phyloP scores from a whole-genome alignment of 495 filamentous ascomycete genomes.

The Hypomontagnella monticulosa region DNA sequence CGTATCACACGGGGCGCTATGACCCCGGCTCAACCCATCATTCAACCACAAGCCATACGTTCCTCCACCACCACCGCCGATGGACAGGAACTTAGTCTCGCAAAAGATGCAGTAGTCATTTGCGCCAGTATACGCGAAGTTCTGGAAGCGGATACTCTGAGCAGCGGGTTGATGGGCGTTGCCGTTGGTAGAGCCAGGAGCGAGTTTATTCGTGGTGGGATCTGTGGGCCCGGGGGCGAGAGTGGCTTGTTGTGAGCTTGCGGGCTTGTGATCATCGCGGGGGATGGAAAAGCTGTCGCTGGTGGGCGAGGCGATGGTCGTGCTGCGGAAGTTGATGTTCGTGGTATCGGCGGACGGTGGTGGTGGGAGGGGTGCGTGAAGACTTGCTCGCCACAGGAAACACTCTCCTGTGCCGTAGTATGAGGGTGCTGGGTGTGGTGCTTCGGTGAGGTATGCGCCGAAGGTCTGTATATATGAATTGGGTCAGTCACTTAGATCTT shows the following conservation, averaged over 20 bases:
- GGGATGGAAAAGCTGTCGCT: conserved; percentile 9
- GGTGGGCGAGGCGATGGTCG: conserved; percentile 62
- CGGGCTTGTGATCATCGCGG: conserved; percentile 43
- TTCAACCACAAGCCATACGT: conserved; percentile 95
- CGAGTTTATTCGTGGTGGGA: conserved; percentile 15
- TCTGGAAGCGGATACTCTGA: conserved; percentile 85
- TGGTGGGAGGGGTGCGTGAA: conserved; percentile 70
- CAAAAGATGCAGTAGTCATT: conserved; percentile 97
- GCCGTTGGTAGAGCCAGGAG: conserved; percentile 15
- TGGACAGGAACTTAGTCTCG: conserved; percentile 81
- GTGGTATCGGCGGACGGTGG: conserved; percentile 80
- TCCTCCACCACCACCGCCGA: conserved; percentile 87
- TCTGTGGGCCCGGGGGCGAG: conserved; percentile 39
- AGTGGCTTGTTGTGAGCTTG: conserved; percentile 40
- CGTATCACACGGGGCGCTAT: conserved; percentile 82
- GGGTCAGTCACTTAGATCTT: conserved; percentile 2
- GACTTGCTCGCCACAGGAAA: conserved; percentile 91
- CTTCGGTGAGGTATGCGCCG: conserved; percentile 92
- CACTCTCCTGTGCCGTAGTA: conserved; percentile 98
- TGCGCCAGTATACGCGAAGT: conserved; percentile 92
- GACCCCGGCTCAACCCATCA: conserved; percentile 83
- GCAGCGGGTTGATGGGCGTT: conserved; percentile 16
- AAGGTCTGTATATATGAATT: conserved; percentile 67
- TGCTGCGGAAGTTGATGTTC: conserved; percentile 70
- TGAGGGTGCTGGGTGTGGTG: conserved; percentile 78